Conservation (phyloP, 352 stramenopile genomes). For the Globisporangium carolinianum region DNA sequence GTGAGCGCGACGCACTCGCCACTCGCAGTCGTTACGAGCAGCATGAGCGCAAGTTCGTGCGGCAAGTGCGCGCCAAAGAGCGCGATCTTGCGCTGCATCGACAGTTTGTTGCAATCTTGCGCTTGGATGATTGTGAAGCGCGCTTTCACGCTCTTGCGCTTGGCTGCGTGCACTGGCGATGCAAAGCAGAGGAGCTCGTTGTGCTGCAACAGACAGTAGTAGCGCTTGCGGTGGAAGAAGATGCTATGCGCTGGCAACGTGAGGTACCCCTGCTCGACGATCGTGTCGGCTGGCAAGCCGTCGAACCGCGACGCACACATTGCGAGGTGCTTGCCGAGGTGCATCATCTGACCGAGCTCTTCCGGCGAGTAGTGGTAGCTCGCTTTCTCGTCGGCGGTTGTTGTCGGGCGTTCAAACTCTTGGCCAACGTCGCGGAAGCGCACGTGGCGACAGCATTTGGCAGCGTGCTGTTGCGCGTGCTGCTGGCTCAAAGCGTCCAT, state of each 20-base stretch:
- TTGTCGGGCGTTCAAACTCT: conserved; percentile 29
- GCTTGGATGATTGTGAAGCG: conserved; percentile 49
- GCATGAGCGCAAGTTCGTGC: conserved; percentile 40
- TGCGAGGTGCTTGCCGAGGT: conserved; percentile 38
- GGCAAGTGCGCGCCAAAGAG: conserved; percentile 51
- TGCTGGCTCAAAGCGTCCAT: conserved; percentile 27
- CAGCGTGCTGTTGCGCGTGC: conserved; percentile 7
- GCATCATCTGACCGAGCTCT: conserved; percentile 51
- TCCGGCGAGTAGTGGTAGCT: conserved; percentile 45
- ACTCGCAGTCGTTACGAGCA: conserved; percentile 63
- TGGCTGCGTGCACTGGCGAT: conserved; percentile 42
- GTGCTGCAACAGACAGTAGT: conserved; percentile 59
- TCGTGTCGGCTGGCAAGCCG: conserved; percentile 44
- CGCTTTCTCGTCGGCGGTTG: conserved; percentile 43
- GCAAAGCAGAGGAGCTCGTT: conserved; percentile 39
- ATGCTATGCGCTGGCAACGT: conserved; percentile 36
- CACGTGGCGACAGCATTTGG: conserved; percentile 29
- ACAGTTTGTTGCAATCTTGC: conserved; percentile 48
- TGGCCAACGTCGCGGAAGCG: conserved; percentile 39
- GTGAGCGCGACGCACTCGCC: conserved; percentile 36
- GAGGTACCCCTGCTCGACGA: conserved; percentile 63
- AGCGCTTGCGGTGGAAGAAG: conserved; percentile 56
- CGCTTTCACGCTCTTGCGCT: conserved; percentile 33
- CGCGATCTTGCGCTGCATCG: conserved; percentile 53
- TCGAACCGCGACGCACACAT: conserved; percentile 40